Evolutionary conservation across 768 basidiomycete genomes (phyloP).

Genomic region (Leccinum variicolor): DNA sequence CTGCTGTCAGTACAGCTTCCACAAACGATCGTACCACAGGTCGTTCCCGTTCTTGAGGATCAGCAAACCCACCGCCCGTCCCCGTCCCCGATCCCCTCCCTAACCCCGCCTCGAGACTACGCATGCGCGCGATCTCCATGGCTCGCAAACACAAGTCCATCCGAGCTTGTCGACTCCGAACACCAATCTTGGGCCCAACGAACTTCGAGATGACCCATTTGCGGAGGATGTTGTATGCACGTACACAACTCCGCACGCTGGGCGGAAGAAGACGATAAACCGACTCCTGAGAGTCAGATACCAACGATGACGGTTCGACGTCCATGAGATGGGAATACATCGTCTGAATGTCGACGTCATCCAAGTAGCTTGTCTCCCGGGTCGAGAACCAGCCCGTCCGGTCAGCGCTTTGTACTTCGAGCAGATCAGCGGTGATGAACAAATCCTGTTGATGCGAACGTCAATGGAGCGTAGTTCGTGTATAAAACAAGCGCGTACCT

Average conservation of each 20-base stretch:
- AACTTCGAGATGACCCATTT: slow-evolving; percentile 78
- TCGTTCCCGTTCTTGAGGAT: slow-evolving; percentile 54
- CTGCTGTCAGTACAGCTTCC: slow-evolving; percentile 73
- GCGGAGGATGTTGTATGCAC: slow-evolving; percentile 71
- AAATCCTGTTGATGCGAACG: slow-evolving; percentile 52
- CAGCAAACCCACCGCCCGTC: slow-evolving; percentile 21
- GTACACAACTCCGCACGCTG: slow-evolving; percentile 69
- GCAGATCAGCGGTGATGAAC: slow-evolving; percentile 69
- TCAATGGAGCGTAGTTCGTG: slow-evolving; percentile 5
- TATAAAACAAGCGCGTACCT: slow-evolving; percentile 42
- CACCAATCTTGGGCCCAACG: slow-evolving; percentile 59
- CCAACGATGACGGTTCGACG: slow-evolving; percentile 66
- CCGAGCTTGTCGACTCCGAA: slow-evolving; percentile 60
- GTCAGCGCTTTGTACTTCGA: slow-evolving; percentile 80
- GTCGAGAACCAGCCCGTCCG: slow-evolving; percentile 72
- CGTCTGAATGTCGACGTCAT: slow-evolving; percentile 73
- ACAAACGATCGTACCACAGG: slow-evolving; percentile 77
- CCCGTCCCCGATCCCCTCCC: background rate
- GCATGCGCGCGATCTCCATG: slow-evolving; percentile 69
- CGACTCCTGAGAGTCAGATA: slow-evolving; percentile 68
- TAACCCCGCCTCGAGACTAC: slow-evolving; percentile 43
- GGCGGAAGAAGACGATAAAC: slow-evolving; percentile 76
- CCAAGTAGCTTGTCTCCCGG: slow-evolving; percentile 52
- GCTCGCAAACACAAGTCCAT: slow-evolving; percentile 72
- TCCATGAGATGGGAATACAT: slow-evolving; percentile 73